Evolutionary conservation across 192 early-diverging fungal genomes (phyloP), one percentile per base, ranked within the genome.

Genomic region (Radiomyces spectabilis): DNA sequence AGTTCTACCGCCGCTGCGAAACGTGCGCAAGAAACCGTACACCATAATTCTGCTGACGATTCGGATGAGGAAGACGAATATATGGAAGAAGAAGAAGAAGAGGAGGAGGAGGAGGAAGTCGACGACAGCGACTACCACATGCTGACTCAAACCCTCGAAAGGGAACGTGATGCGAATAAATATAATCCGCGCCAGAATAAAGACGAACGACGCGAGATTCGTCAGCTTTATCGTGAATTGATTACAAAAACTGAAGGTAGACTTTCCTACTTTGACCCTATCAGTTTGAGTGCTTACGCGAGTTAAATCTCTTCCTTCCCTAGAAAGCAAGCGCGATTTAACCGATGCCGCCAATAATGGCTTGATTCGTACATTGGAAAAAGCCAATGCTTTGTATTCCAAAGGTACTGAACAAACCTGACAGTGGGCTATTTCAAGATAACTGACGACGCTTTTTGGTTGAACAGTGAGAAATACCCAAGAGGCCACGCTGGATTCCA

Each of bases 401-500:
- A 54, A 61, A 3, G 22, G n/a, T 37, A 37, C 19, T 33, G 26
- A 24, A 29, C 3, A 52, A 12, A 16, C 19, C 25, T 3, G 42
- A 27, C 25, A 33, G 44, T 24, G 2, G 4, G 13, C 10, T 18
- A 15, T 21, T n/a, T 41, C 9, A 13, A 32, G 5, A 16, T n/a
- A 37, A 3, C 5, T 41, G 15, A 25, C 44, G 34, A 7, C 27
- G 15, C 41, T 21, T 27, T 48, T 37, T 21, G 1, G 21, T 26
- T n/a, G 15, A 24, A 41, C 29, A 87, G 95, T 97, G 1, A 65
- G 70, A 29, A 80, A 82, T 50, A 83, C 91, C 0, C 81, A 89
- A 22, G 95, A 98, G 75, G 92, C 92, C 9, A 80, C 86, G 0
- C 70, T 98, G 24, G 93, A 98, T 79, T 83, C 91, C n/a, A 77